Percentiles rank a stretch among this genome's conserved stretches.
Conservation (phyloP, 192 early-diverging fungal species). For the Umbelopsis sp. region DNA sequence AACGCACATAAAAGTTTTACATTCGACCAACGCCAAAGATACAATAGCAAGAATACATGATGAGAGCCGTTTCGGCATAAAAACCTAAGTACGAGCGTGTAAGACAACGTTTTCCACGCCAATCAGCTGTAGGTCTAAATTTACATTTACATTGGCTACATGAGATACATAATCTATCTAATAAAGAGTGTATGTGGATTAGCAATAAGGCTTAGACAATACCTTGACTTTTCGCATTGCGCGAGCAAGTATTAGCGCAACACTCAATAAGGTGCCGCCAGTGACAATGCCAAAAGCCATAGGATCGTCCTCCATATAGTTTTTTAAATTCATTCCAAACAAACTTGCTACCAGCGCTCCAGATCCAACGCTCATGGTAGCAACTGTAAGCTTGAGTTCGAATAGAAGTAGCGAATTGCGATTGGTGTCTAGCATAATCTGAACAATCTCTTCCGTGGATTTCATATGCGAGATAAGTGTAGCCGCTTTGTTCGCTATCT, state of each 20-base stretch:
- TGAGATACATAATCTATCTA: no score
- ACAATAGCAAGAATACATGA: no score
- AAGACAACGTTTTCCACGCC: no score
- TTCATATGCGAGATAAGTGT: conserved; percentile 70
- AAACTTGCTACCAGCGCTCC: conserved; percentile 77
- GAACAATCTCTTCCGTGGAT: conserved; percentile 83
- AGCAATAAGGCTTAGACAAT: conserved; percentile 7
- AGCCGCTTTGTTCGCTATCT: conserved; percentile 74
- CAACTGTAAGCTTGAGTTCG: conserved; percentile 82
- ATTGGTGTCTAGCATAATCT: conserved; percentile 82
- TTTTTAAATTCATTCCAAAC: conserved; percentile 91
- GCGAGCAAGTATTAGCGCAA: conserved; percentile 19
- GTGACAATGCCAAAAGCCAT: conserved; percentile 70
- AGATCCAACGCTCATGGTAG: conserved; percentile 69
- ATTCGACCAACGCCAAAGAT: no score
- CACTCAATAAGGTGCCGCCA: conserved; percentile 43
- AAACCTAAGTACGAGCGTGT: no score
- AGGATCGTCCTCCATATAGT: conserved; percentile 69
- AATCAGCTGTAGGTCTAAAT: no score
- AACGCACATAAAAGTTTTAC: no score
- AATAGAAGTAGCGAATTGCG: conserved; percentile 85
- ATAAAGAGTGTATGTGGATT: not conserved
- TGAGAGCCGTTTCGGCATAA: no score
- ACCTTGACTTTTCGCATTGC: conserved; percentile 10
- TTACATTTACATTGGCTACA: no score